phyloP scores from a whole-genome alignment of 2,329 filamentous ascomycete genomes.

The Ophiostoma angusticollis region DNA sequence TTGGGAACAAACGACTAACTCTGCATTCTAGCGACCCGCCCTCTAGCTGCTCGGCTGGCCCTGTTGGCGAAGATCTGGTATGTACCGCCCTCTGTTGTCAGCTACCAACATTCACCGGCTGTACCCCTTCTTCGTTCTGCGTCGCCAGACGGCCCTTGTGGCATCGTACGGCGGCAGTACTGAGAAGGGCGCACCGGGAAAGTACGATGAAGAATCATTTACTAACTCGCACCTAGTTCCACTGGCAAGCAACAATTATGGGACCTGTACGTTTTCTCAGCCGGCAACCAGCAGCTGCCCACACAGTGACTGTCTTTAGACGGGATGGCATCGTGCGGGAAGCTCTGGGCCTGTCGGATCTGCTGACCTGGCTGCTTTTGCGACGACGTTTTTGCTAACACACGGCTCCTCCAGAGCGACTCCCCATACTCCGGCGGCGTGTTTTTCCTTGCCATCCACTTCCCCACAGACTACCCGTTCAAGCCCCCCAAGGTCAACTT shows the following conservation, averaged over 20 bases:
- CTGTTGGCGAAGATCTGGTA: slow-evolving; percentile 96
- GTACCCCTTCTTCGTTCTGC: not conserved
- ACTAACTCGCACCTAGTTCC: slow-evolving; percentile 53
- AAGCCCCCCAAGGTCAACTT: slow-evolving; percentile 99
- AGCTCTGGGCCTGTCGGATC: too few species aligned
- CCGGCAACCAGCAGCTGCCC: too few species aligned
- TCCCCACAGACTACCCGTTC: slow-evolving; percentile 99
- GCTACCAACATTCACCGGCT: too few species aligned
- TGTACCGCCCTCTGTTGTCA: slow-evolving; percentile 27
- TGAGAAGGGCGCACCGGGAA: not conserved
- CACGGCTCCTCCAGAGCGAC: slow-evolving; percentile 53
- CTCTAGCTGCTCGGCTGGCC: slow-evolving; percentile 95
- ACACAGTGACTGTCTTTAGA: too few species aligned
- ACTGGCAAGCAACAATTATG: slow-evolving; percentile 99
- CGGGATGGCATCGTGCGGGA: too few species aligned
- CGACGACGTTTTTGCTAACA: slow-evolving; percentile 20
- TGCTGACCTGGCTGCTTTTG: too few species aligned
- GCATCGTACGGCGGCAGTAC: not conserved
- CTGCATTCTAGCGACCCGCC: slow-evolving; percentile 66
- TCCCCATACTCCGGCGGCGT: slow-evolving; percentile 97
- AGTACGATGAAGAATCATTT: not conserved
- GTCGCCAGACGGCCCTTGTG: too few species aligned
- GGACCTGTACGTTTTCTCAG: slow-evolving; percentile 76
- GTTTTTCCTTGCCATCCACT: slow-evolving; percentile 98
- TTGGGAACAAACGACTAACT: slow-evolving; percentile 16